Percentiles rank a stretch among this genome's conserved stretches.
Evolutionary conservation across 2,329 filamentous ascomycete species (phyloP).

Genomic region (Beauveria australis): DNA sequence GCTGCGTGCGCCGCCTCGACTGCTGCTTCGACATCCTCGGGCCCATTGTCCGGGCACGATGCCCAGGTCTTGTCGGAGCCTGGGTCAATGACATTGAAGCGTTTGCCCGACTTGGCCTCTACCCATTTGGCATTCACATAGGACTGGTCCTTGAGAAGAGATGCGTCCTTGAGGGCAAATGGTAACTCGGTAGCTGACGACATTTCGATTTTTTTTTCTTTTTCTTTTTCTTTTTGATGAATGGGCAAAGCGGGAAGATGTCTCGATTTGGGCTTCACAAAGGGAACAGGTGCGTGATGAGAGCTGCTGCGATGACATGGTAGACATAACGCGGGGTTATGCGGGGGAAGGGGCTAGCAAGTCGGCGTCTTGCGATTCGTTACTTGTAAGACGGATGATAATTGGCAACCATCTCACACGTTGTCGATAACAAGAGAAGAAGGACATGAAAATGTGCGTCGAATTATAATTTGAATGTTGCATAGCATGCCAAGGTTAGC

Average conservation of each 20-base stretch:
- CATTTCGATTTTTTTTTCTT: background rate
- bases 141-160: slow-evolving; percentile 40
- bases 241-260: background rate
- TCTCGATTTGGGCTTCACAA: background rate
- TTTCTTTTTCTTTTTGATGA: no score
- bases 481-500: background rate
- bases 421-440: no score
- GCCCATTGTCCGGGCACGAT: slow-evolving; percentile 38
- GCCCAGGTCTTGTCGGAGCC: slow-evolving; percentile 43
- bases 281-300: background rate
- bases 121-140: slow-evolving; percentile 42
- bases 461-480: background rate
- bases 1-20: slow-evolving; percentile 28
- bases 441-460: background rate
- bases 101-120: slow-evolving; percentile 33
- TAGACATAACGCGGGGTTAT: background rate
- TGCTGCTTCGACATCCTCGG: slow-evolving; percentile 30
- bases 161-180: slow-evolving; percentile 37
- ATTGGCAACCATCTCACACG: background rate
- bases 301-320: background rate
- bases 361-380: background rate
- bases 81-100: slow-evolving; percentile 46
- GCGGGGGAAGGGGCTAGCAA: background rate
- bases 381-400: background rate
- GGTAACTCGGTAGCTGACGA: slow-evolving; percentile 20